phyloP scores from a whole-genome alignment of 345 rosid species.

The Melaleuca quinquenervia region DNA sequence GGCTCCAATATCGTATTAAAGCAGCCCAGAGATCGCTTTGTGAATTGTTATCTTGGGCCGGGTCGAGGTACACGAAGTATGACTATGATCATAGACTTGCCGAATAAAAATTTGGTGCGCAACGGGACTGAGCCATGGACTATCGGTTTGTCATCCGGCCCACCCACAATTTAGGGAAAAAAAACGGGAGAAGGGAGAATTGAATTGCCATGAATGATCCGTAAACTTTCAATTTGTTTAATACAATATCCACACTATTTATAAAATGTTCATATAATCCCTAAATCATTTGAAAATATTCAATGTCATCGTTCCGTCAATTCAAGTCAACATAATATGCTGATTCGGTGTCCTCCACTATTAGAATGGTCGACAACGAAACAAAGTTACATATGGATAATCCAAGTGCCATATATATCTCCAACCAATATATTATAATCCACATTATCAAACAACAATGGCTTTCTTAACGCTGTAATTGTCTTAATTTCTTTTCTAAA shows the following conservation, averaged over 20 bases:
- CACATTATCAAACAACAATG: rapidly evolving
- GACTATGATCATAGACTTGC: neutral
- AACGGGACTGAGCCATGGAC: neutral
- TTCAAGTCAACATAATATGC: neutral
- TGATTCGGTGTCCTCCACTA: neutral
- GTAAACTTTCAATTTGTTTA: neutral
- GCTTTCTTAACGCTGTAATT: neutral
- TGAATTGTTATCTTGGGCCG: neutral
- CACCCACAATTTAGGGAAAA: neutral
- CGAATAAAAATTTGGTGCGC: neutral
- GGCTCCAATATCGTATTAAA: neutral
- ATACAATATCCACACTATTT: neutral
- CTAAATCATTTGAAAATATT: neutral
- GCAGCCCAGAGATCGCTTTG: neutral
- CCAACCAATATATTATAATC: neutral
- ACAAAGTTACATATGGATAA: neutral
- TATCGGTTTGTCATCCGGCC: neutral
- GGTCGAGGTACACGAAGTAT: neutral
- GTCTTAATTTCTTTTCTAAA: neutral
- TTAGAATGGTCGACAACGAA: neutral
- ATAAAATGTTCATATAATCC: neutral
- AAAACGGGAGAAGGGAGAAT: neutral
- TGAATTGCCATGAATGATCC: neutral
- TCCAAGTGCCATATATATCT: neutral
- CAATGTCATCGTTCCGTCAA: rapidly evolving